A percentile compares a stretch with the other conserved stretches of the same genome.
phyloP scores from a whole-genome alignment of 2,329 filamentous ascomycete genomes.

The Colletotrichum melonis region DNA sequence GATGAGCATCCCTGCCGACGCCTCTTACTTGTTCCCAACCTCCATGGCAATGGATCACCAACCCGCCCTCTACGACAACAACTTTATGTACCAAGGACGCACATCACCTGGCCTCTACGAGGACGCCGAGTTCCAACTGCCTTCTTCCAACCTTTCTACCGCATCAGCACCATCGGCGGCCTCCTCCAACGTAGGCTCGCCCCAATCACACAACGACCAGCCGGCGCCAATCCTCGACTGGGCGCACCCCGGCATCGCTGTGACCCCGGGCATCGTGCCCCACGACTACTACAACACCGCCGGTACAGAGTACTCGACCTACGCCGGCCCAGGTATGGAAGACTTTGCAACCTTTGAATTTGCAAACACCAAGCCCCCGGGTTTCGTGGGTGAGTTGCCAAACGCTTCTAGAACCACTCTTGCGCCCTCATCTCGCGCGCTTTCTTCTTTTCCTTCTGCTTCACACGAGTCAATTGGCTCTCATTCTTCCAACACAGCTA shows the following conservation, averaged over 20 bases:
- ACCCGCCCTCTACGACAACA: slow-evolving; percentile 58
- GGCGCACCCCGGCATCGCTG: slow-evolving; percentile 65
- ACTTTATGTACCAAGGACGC: slow-evolving; percentile 58
- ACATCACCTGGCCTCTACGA: slow-evolving; percentile 64
- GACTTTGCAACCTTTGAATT: slow-evolving; percentile 63
- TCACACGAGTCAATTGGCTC: slow-evolving; percentile 38
- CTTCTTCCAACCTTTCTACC: slow-evolving; percentile 70
- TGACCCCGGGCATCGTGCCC: slow-evolving; percentile 73
- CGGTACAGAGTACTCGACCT: slow-evolving; percentile 64
- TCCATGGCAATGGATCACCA: slow-evolving; percentile 59
- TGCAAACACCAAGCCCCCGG: slow-evolving; percentile 56
- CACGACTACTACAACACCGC: slow-evolving; percentile 64
- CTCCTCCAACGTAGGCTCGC: slow-evolving; percentile 76
- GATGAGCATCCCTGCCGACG: slow-evolving; percentile 59
- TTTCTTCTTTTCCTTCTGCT: slow-evolving; percentile 43
- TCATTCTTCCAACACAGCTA: slow-evolving; percentile 10
- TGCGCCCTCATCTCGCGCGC: slow-evolving; percentile 34
- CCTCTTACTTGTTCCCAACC: slow-evolving; percentile 53
- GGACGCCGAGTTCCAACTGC: slow-evolving; percentile 61
- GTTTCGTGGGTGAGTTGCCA: slow-evolving; percentile 68
- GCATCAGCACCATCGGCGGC: slow-evolving; percentile 72
- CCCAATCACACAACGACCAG: slow-evolving; percentile 70
- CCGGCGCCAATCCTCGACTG: slow-evolving; percentile 70
- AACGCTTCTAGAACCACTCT: slow-evolving; percentile 46
- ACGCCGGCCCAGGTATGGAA: slow-evolving; percentile 62